Conservation (phyloP, 495 filamentous ascomycete genomes). For the Aspergillus conjunctus region DNA sequence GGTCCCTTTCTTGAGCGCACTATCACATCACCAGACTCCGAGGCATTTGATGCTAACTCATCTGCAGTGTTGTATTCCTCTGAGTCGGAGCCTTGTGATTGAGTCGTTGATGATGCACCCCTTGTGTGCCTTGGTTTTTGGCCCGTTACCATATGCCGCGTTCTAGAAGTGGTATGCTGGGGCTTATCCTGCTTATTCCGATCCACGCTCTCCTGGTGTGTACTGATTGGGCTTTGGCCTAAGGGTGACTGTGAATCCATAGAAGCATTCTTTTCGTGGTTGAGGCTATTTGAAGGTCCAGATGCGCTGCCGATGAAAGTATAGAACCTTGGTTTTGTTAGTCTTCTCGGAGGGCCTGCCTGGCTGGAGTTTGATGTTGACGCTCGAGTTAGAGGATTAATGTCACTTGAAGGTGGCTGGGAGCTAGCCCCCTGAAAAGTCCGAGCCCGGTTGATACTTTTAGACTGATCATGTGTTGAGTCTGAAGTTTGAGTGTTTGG, state of each 20-base stretch:
- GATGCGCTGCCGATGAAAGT: conserved; percentile 13
- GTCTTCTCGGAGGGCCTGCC: conserved; percentile 4
- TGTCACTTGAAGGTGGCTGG: not conserved
- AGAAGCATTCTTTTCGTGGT: not conserved
- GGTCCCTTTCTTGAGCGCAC: not conserved
- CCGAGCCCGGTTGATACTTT: not conserved
- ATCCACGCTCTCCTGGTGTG: conserved; percentile 10
- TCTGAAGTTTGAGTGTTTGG: not conserved
- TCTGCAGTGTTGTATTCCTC: conserved; percentile 45
- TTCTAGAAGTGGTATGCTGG: conserved; percentile 5
- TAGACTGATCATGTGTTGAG: not conserved
- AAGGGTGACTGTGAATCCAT: not conserved
- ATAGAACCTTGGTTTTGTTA: conserved; percentile 20
- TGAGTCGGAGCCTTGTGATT: conserved; percentile 26
- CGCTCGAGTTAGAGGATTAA: not conserved
- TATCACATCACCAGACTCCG: conserved; percentile 11
- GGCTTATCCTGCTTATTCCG: not conserved
- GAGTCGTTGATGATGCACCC: conserved; percentile 22
- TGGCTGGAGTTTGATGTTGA: conserved; percentile 16
- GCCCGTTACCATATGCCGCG: not conserved
- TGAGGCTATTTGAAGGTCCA: not conserved
- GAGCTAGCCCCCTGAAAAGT: not conserved
- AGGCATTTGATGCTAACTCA: conserved; percentile 30
- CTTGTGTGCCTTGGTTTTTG: conserved; percentile 9
- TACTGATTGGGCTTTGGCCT: not conserved